A percentile compares a stretch with the other conserved stretches of the same genome.
phyloP scores from a whole-genome alignment of 75 land plant species.

The Cupressus sempervirens region DNA sequence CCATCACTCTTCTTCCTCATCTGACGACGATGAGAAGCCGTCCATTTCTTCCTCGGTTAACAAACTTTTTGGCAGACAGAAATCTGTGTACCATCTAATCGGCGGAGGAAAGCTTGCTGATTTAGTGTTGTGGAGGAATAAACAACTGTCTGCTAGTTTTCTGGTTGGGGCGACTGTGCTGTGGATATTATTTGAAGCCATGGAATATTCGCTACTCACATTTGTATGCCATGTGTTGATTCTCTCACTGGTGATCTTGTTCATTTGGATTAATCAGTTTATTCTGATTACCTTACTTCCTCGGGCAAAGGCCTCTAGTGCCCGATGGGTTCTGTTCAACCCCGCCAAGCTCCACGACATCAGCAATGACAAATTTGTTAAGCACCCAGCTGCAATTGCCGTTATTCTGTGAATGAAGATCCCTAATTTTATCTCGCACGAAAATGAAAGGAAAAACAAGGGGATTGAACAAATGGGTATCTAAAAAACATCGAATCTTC shows the following conservation, averaged over 20 bases:
- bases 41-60: not conserved
- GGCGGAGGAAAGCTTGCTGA: slow-evolving; percentile 81
- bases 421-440: too few species aligned
- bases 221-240: slow-evolving; percentile 54
- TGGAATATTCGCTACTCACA: slow-evolving; percentile 61
- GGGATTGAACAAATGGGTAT: too few species aligned
- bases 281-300: too few species aligned
- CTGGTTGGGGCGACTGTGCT: slow-evolving; percentile 46
- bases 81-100: slow-evolving; percentile 53
- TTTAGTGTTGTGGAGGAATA: slow-evolving; percentile 71
- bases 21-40: slow-evolving; percentile 17
- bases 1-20: not conserved
- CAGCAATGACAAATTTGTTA: too few species aligned
- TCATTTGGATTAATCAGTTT: slow-evolving; percentile 78
- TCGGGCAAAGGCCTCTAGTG: too few species aligned
- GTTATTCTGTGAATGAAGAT: too few species aligned
- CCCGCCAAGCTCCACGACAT: too few species aligned
- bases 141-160: slow-evolving; percentile 43
- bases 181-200: slow-evolving; percentile 58
- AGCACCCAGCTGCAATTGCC: too few species aligned
- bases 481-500: too few species aligned
- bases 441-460: too few species aligned
- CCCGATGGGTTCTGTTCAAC: too few species aligned
- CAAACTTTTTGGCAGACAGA: slow-evolving; percentile 52
- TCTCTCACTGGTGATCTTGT: slow-evolving; percentile 39